Conservation (phyloP, 768 basidiomycete species). For the Hemileccinum impolitum region DNA sequence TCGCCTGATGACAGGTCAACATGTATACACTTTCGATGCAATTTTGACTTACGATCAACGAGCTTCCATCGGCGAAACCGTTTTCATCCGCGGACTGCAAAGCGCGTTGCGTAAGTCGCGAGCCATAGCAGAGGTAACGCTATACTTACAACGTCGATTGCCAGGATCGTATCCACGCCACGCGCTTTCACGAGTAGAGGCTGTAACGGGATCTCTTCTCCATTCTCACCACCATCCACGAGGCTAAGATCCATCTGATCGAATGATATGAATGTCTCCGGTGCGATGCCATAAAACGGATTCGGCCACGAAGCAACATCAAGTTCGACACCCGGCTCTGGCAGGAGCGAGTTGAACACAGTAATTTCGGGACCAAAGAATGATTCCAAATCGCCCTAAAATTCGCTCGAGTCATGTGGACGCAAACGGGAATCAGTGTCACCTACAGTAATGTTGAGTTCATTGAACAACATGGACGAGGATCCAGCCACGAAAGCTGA, state of each 20-base stretch:
- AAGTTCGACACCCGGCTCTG: constrained; percentile 25
- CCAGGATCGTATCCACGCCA: constrained; percentile 47
- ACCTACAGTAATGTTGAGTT: constrained; percentile 27
- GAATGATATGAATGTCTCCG: constrained; percentile 32
- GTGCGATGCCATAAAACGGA: constrained; percentile 36
- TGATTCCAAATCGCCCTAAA: constrained; percentile 13
- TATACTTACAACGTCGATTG: constrained; percentile 40
- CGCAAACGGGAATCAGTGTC: neutral
- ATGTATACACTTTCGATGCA: neutral
- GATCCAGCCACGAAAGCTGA: constrained; percentile 36
- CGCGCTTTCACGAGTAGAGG: constrained; percentile 48
- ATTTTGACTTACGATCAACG: constrained; percentile 23
- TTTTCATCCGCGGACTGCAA: constrained; percentile 14
- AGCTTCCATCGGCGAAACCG: constrained; percentile 22
- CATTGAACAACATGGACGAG: constrained; percentile 37
- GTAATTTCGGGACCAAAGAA: constrained; percentile 11
- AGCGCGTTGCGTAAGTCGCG: neutral
- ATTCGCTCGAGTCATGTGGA: neutral
- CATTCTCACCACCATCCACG: constrained; percentile 42
- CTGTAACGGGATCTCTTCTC: constrained; percentile 44
- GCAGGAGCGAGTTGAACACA: constrained; percentile 19
- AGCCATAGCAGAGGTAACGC: neutral
- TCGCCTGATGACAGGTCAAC: constrained; percentile 14
- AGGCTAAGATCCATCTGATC: constrained; percentile 31
- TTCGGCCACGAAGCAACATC: constrained; percentile 36